These are phyloP conservation scores for Conringia planisiliqua DNA, from an alignment of 345 rosid genomes.

Conservation along the genomic window DNA sequence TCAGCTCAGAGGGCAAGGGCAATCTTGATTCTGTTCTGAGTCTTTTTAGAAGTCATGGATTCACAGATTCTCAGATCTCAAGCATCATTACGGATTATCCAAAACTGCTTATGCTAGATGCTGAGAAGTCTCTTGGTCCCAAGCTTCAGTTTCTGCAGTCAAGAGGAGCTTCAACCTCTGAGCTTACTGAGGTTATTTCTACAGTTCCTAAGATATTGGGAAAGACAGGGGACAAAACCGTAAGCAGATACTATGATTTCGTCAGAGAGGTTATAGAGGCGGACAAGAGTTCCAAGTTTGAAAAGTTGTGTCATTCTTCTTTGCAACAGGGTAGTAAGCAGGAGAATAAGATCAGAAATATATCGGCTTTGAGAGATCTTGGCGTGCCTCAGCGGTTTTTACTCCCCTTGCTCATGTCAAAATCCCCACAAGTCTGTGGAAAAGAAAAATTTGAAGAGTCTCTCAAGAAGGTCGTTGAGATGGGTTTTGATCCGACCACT, in stretches of 20 bases:
- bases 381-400: background rate
- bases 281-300: background rate
- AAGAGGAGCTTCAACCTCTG: background rate
- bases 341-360: background rate
- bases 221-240: background rate
- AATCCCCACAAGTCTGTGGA: too few relatives aligned
- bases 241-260: background rate
- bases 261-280: background rate
- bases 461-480: slow-evolving; percentile 4
- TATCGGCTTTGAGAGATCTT: background rate
- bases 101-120: background rate
- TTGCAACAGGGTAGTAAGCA: background rate
- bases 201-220: background rate
- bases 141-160: background rate
- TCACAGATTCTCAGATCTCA: background rate
- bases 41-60: background rate
- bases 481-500: slow-evolving; percentile 30
- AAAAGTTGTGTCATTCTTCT: background rate
- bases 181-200: background rate
- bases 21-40: background rate
- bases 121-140: background rate
- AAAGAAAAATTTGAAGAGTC: slow-evolving; percentile 1
- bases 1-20: background rate
- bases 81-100: background rate
- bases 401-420: background rate